Evolutionary conservation across 2,329 filamentous ascomycete genomes (phyloP), one percentile per base, ranked within the genome.

Genomic region (Lasiodiplodia theobromae): DNA sequence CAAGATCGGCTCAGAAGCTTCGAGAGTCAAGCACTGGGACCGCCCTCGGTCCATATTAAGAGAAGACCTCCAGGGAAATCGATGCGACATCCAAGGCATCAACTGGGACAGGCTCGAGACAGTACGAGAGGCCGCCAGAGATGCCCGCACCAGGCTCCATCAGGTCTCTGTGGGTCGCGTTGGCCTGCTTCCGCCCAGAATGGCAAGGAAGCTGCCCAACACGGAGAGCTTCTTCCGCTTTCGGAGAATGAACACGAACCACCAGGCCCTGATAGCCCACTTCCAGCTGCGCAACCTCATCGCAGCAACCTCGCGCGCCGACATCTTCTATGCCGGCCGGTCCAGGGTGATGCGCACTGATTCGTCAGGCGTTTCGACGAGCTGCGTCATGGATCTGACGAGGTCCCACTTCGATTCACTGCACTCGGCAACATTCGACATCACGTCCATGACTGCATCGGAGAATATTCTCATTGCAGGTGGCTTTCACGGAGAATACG

Each of bases 231-330:
- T 81, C 71, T 87, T 86, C 74, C 79, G 77, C 4, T 84, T 83
- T 67, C 80, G 80, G 53, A 78, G 82, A 37, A 85, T 85, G 79
- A 82, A 84, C 70, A 85, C 83, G 0, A 77, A 77, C 12, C 82
- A 85, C 70, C 82, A 80, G 66, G 82, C 85, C 4, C 81, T 79
- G n/a, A 82, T 86, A 57, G 82, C 84, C 37, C 87, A 89, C 73
- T 88, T 87, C 71, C 87, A 89, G 72, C 81, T 89, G 3, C 86
- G 87, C 16, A 88, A 89, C 71, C 76, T 87, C 10, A 80, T 89
- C 72, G 84, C 85, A 5, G 83, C 85, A 3, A 84, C 82, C 10
- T 84, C 84, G 14, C 83, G 84, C 51, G 85, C 86, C 69, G 86
- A 87, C 58, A 76, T 89, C 4, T 86, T 85, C 72, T 89, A 88